These are phyloP conservation scores for Hanseniaspora pseudoguilliermondii DNA, from an alignment of 805 yeast genomes.

Conservation along the genomic window DNA sequence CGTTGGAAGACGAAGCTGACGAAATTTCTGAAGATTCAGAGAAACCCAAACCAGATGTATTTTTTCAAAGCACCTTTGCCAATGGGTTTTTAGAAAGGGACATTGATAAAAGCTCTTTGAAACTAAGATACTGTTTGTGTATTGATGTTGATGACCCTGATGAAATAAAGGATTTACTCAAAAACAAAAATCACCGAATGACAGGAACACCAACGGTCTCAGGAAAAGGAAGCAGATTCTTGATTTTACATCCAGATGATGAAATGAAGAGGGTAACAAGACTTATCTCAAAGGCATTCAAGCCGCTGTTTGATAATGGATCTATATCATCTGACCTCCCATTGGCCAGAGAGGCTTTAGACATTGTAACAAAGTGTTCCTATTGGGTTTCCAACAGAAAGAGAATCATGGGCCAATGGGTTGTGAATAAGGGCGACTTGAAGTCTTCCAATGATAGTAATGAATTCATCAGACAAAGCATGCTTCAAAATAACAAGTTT, in stretches of 20 bases:
- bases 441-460: conserved; percentile 10
- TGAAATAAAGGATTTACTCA: conserved; percentile 23
- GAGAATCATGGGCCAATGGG: conserved; percentile 73
- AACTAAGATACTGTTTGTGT: conserved; percentile 53
- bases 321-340: conserved; percentile 56
- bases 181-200: conserved; percentile 29
- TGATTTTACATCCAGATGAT: conserved; percentile 83
- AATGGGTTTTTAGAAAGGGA: neutral
- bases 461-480: neutral
- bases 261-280: conserved; percentile 58
- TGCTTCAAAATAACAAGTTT: conserved; percentile 14
- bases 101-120: neutral
- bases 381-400: conserved; percentile 90
- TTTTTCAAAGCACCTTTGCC: neutral
- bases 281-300: conserved; percentile 64
- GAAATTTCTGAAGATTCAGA: neutral
- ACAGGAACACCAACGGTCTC: conserved; percentile 15
- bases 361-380: conserved; percentile 65
- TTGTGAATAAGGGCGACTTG: conserved; percentile 41
- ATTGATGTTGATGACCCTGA: conserved; percentile 41
- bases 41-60: neutral
- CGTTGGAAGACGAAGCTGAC: neutral
- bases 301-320: conserved; percentile 60
- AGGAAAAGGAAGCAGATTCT: conserved; percentile 32
- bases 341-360: conserved; percentile 63